Percentiles rank a stretch among this genome's conserved stretches.
Conservation (phyloP, 805 yeast species). For the Cyberlindnera misumaiensis region DNA sequence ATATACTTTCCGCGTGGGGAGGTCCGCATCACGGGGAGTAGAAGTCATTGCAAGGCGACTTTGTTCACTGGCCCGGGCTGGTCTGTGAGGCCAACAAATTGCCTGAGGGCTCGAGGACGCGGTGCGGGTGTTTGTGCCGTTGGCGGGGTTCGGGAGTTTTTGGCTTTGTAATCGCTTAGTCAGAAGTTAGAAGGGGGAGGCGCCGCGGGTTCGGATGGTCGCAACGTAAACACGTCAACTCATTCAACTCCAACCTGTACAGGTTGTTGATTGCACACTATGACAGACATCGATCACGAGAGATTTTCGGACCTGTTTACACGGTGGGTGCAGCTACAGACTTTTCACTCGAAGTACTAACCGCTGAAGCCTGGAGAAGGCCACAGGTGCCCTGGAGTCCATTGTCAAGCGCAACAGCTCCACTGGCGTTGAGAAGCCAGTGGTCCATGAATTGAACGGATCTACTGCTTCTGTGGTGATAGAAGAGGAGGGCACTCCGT, state of each 20-base stretch:
- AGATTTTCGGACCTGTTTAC: constrained; percentile 13
- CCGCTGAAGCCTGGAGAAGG: constrained; percentile 19
- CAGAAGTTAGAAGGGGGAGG: too few relatives aligned
- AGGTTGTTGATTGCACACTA: background rate
- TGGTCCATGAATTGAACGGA: constrained; percentile 7
- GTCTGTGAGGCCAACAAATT: too few relatives aligned
- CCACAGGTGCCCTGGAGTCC: constrained; percentile 21
- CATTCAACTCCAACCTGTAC: background rate
- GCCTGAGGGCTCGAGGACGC: too few relatives aligned
- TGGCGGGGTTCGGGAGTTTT: too few relatives aligned
- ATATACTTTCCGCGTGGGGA: constrained; percentile 15
- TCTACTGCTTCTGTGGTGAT: constrained; percentile 7
- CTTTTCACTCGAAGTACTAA: constrained; percentile 1
- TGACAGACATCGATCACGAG: constrained; percentile 8
- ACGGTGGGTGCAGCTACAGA: constrained; percentile 9
- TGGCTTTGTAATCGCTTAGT: too few relatives aligned
- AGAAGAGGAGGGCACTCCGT: constrained; percentile 21
- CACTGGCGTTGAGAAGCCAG: background rate
- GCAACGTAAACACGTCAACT: too few relatives aligned
- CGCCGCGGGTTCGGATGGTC: too few relatives aligned
- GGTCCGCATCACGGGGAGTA: constrained; percentile 13
- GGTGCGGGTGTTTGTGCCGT: too few relatives aligned
- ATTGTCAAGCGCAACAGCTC: constrained; percentile 19
- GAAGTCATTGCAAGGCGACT: constrained; percentile 9
- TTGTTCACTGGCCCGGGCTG: too few relatives aligned